phyloP scores from a whole-genome alignment of 352 stramenopile genomes.

The Pythium guiyangense region DNA sequence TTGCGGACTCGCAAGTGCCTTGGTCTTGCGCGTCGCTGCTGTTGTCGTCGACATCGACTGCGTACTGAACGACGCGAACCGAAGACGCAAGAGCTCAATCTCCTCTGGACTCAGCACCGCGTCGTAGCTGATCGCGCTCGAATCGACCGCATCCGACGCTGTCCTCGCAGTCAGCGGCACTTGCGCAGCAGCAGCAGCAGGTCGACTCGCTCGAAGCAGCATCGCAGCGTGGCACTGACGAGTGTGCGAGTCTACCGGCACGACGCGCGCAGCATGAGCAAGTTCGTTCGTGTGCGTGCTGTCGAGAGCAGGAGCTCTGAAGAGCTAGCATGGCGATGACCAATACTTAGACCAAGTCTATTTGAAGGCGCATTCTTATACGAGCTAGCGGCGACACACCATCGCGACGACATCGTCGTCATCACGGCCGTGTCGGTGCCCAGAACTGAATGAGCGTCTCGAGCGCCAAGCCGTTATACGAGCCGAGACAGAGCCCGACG shows the following conservation, averaged over 20 bases:
- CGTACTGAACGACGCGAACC: conserved; percentile 26
- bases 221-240: too few species aligned
- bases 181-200: not conserved
- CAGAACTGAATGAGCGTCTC: conserved; percentile 59
- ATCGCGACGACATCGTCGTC: too few species aligned
- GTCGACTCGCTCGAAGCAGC: not conserved
- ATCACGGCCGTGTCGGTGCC: not conserved
- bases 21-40: conserved; percentile 1
- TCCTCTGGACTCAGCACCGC: conserved; percentile 45
- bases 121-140: conserved; percentile 23
- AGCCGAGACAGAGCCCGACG: conserved; percentile 68
- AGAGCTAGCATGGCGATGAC: too few species aligned
- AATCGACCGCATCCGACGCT: conserved; percentile 6
- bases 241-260: too few species aligned
- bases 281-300: too few species aligned
- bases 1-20: conserved; percentile 28
- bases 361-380: too few species aligned
- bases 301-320: too few species aligned
- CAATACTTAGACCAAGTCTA: not conserved
- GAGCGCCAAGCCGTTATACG: conserved; percentile 71
- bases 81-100: conserved; percentile 35
- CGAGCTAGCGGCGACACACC: too few species aligned
- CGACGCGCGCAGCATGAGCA: too few species aligned
- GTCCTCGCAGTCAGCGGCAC: not conserved
- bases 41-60: not conserved